Base-by-base conservation (phyloP, 2,329 filamentous ascomycete genomes). In the Fusarium sp. region DNA sequence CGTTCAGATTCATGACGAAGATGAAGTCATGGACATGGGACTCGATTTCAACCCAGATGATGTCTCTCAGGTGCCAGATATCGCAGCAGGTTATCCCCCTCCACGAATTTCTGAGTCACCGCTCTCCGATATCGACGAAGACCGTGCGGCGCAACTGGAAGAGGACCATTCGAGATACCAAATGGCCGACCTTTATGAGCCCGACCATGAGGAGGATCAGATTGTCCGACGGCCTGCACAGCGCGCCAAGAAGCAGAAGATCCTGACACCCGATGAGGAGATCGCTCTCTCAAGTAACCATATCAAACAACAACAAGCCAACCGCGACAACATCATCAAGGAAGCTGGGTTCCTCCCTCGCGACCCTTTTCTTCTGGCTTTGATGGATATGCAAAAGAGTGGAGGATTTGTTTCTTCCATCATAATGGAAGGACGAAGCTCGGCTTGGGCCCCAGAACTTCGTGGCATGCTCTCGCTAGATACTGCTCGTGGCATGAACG, bases 381-480 rank as follows among this genome's bases (percentile, higher is more conserved):
- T 99, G 23, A 92, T 97, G 84, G 93, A 94, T 73, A 92, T 98
- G 87, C 96, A 98, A 79, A 94, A 92, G 81, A 93, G 88, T 55
- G 95, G 96, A 55, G 93, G 90, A 38, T 98, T 99, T 74, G 93
- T 98, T 20, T 92, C 91, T 6, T 94, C 89, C 74, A 91, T 97
- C 68, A 90, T 98, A 81, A 91, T 92, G 53, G 93, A 94, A 66
- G 92, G 91, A 37, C 89, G 92, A 68, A 91, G 90, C 72, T 86
- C 88, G 70, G 89, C 88, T 41, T 98, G 94, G 94, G 95, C 95
- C 6, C 95, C 95, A 2, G 96, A 99, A 80, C 86, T 99, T 21
- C 91, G 93, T 63, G 93, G 92, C n/a, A 89, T 99, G 74, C 84
- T 98, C n/a, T 97, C 94, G 3, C 84, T 98, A 41, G 93, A 97